A percentile compares a stretch with the other conserved stretches of the same genome.
Conservation (phyloP, 1,284 basidiomycete genomes). For the Cutaneotrichosporon cutaneum region DNA sequence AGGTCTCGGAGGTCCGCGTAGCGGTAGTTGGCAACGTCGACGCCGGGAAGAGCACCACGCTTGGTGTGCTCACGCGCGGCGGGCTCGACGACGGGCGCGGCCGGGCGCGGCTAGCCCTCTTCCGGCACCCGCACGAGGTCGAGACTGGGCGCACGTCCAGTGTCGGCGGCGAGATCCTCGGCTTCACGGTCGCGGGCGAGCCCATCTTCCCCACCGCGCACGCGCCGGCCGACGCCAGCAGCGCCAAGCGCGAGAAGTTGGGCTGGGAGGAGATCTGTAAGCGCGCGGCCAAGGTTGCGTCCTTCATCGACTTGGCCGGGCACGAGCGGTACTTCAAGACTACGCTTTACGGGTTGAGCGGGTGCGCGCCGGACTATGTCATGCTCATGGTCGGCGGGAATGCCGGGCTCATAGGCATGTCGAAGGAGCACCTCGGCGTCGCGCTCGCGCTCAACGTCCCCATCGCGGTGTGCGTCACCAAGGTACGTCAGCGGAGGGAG, state of each 20-base stretch:
- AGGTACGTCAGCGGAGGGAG: constrained; percentile 58
- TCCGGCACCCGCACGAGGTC: constrained; percentile 96
- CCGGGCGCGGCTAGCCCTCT: constrained; percentile 84
- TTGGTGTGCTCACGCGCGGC: constrained; percentile 68
- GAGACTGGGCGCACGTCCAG: constrained; percentile 93
- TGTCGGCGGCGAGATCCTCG: constrained; percentile 95
- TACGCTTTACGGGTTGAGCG: constrained; percentile 90
- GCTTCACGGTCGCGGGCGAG: constrained; percentile 70
- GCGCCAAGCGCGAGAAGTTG: constrained; percentile 77
- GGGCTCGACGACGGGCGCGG: constrained; percentile 92
- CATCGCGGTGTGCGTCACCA: constrained; percentile 90
- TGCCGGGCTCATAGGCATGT: constrained; percentile 93
- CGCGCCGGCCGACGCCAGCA: constrained; percentile 62
- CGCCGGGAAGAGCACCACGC: constrained; percentile 87
- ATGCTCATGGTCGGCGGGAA: constrained; percentile 96
- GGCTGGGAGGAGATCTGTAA: constrained; percentile 96
- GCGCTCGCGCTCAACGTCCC: constrained; percentile 90
- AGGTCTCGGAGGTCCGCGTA: constrained; percentile 77
- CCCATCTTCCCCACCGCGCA: constrained; percentile 68
- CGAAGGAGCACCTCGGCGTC: constrained; percentile 93
- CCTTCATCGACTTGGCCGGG: constrained; percentile 90
- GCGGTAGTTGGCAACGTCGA: constrained; percentile 88
- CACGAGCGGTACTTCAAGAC: constrained; percentile 81
- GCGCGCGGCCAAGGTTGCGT: constrained; percentile 86
- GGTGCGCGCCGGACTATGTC: constrained; percentile 91